A percentile compares a stretch with the other conserved stretches of the same genome.
These are phyloP conservation scores for Fusarium sp. DNA, from an alignment of 2,329 filamentous ascomycete genomes.

Conservation along the genomic window DNA sequence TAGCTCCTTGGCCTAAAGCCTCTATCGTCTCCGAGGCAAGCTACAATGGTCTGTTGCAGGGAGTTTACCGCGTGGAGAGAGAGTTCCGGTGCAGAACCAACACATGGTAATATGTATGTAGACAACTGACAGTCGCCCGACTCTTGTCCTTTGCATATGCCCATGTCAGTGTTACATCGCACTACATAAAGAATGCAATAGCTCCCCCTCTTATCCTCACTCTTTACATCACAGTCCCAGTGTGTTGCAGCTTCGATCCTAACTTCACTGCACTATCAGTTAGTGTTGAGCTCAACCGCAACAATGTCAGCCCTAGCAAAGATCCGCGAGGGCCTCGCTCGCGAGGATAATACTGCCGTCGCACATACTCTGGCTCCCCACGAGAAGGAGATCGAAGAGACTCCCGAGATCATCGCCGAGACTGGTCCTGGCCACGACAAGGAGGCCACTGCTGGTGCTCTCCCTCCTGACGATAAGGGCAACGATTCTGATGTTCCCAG, in stretches of 20 bases:
- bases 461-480: constrained; percentile 8
- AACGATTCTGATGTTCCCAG: constrained; percentile 26
- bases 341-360: constrained; percentile 22
- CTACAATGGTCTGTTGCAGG: constrained; percentile 3
- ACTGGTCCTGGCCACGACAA: constrained; percentile 14
- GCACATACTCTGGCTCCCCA: constrained; percentile 18
- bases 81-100: background rate
- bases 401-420: constrained; percentile 4
- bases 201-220: constrained; percentile 4
- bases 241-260: background rate
- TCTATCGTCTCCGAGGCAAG: background rate
- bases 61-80: background rate
- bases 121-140: background rate
- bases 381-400: constrained; percentile 15
- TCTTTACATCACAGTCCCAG: background rate
- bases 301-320: constrained; percentile 35
- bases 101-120: background rate
- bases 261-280: constrained; percentile 1
- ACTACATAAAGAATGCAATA: constrained; percentile 22
- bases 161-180: constrained; percentile 18
- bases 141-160: background rate
- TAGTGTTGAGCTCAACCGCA: constrained; percentile 3
- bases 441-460: constrained; percentile 18
- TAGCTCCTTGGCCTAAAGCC: constrained; percentile 20
- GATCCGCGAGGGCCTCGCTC: constrained; percentile 23